Evolutionary conservation across 306 rosid genomes (phyloP), one percentile per base, ranked within the genome.

Genomic region (Cucurbita pepo): DNA sequence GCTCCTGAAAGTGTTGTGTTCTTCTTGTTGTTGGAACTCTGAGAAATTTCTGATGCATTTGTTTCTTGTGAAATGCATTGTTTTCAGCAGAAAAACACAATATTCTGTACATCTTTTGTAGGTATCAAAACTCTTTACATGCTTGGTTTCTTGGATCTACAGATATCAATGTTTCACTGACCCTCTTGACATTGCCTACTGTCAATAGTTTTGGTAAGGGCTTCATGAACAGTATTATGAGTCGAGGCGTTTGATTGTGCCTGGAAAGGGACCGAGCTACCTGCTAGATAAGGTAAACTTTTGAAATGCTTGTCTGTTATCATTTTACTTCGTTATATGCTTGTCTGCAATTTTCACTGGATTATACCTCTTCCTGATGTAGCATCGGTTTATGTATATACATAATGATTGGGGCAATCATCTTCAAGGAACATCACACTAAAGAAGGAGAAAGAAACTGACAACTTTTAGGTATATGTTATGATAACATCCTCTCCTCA

Each of bases 11-110:
- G 76, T 76, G 72, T 61, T 77, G 64, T 75, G 74, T 2, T 4
- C 54, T 53, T 80, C 79, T 74, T 81, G 56, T 60, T 58, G 9
- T 50, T 50, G 86, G 89, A 81, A 74, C 75, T 78, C 70, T 72
- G 66, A 73, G 74, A 63, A 76, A 55, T 82, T 77, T 72, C 85
- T 83, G 83, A 87, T 87, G 82, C 85, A 83, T 76, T 87, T 91
- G 88, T 92, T 25, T 25, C 25, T 25, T 25, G 25, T 25, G 25
- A 25, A 25, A 25, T 86, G 88, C 96, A 86, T 88, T 91, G 87
- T 41, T 66, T 66, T 47, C 56, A 13, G 40, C 56, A 44, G 19
- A 45, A 67, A 38, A 45, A 19, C 40, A 44, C 52, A 67, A 21
- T 47, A 56, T 67, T 67, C 72, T 67, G 72, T 67, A 67, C 36